These are phyloP conservation scores for Narthecium ossifragum DNA, from an alignment of 106 monocot genomes.

Conservation along the genomic window DNA sequence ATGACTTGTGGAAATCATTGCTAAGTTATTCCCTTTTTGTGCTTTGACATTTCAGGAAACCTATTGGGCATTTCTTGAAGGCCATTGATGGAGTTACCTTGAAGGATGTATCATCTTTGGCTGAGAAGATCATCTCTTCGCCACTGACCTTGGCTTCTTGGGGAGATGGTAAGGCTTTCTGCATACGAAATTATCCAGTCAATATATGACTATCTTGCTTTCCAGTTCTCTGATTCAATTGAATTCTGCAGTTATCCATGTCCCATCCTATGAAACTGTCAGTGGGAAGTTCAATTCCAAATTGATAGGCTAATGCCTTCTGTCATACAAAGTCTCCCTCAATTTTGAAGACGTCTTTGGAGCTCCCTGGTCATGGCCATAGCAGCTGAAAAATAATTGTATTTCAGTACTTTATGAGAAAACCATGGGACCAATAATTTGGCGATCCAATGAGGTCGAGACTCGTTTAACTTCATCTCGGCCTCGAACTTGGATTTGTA, in stretches of 20 bases:
- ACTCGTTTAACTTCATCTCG: background rate
- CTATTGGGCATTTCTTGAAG: conserved; percentile 63
- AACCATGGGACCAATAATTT: conserved; percentile 15
- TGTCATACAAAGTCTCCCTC: background rate
- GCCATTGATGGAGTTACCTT: conserved; percentile 53
- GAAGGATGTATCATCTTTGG: conserved; percentile 57
- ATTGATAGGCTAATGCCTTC: background rate
- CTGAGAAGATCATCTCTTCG: conserved; percentile 67
- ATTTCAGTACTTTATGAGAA: background rate
- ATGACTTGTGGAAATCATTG: too few relatives aligned
- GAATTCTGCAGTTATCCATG: conserved; percentile 34
- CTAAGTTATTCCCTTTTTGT: too few relatives aligned
- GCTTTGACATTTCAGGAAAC: conserved; percentile 46
- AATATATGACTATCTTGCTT: background rate
- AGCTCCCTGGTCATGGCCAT: conserved; percentile 1
- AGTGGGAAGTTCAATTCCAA: conserved; percentile 25
- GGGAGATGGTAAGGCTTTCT: conserved; percentile 73
- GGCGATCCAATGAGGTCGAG: background rate
- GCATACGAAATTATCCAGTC: background rate
- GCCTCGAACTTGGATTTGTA: background rate
- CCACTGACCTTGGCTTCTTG: conserved; percentile 92
- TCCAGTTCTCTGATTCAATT: background rate
- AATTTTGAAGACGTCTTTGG: conserved; percentile 17
- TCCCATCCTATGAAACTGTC: conserved; percentile 54
- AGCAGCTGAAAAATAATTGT: conserved; percentile 14